Conservation (phyloP, 257 asterid genomes). For the Solanum bukasovii region DNA sequence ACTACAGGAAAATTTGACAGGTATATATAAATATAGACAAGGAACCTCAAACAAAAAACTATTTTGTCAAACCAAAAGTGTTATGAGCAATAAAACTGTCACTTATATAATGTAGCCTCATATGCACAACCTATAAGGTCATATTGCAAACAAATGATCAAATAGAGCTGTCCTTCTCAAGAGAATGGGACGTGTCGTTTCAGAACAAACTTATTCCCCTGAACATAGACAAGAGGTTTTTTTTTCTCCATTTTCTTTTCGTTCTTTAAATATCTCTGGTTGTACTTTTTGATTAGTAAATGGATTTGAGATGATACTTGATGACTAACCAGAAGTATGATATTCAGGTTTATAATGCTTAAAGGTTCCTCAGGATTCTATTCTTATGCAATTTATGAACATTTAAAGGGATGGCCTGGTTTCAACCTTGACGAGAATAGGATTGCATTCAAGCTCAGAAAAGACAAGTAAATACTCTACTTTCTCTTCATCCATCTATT, state of each 20-base stretch:
- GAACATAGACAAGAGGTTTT: constrained; percentile 55
- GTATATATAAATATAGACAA: neutral
- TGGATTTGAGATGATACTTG: neutral
- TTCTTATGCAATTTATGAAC: constrained; percentile 73
- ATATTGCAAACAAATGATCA: constrained; percentile 53
- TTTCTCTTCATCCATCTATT: neutral
- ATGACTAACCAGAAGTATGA: constrained; percentile 4
- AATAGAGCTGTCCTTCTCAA: constrained; percentile 70
- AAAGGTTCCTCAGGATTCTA: constrained; percentile 66
- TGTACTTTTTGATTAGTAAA: neutral
- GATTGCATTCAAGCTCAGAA: constrained; percentile 73
- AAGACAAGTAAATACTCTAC: constrained; percentile 44
- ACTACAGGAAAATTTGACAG: constrained; percentile 42
- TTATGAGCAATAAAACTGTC: neutral
- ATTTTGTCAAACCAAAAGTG: neutral
- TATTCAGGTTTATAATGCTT: constrained; percentile 59
- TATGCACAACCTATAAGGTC: constrained; percentile 46
- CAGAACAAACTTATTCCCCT: constrained; percentile 52
- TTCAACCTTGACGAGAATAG: constrained; percentile 60
- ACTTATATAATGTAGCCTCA: constrained; percentile 28
- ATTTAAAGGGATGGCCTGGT: constrained; percentile 48
- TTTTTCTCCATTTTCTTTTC: neutral
- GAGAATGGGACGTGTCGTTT: constrained; percentile 67
- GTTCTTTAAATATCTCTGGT: neutral
- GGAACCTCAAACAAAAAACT: neutral